Base-by-base conservation (phyloP, 352 stramenopile genomes). In the Pythium monospermum region DNA sequence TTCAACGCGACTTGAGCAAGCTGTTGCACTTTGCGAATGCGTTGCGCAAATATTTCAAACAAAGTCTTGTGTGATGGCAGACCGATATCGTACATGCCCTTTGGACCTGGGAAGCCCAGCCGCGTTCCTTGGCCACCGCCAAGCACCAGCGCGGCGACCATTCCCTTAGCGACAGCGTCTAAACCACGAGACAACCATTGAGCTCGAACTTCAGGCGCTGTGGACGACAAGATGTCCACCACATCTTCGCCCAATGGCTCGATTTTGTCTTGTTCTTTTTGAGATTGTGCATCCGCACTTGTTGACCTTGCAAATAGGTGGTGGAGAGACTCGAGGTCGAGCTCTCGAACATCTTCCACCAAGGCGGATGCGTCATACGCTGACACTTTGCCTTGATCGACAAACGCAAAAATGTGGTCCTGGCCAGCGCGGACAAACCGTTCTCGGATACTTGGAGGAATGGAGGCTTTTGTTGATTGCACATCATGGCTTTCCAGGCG, bases 101-200 rank as follows among this genome's bases (percentile, higher is more conserved):
- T 99, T 3, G 95, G 94, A 8, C 88, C 87, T 54, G 85, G 65
- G 62, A 96, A 98, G 12, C 95, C 95, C 5, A 99, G 71, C 27
- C 96, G 79, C 18, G 95, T 99, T 36, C 96, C 96, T 75, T 98
- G 94, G 11, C 95, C 95, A 40, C 96, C 96, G 23, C 76, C 81
- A 2, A 98, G 69, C 6, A 98, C 70, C 21, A 99, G 58, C 21
- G 90, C 86, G 5, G 87, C 94, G 1, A 98, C 80, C 61, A 95
- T 50, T 11, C 87, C 79, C 37, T 82, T 59, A 4, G 43, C 35
- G 25, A 98, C 88, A 7, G 92, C 91, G 6, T 87, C 58, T 5
- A 90, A 61, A 43, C 80, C 85, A 16, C 57, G 37, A 30, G 63
- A 38, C 11, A 65, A 48, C 76, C 76, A 87, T 27, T 64, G 54